Evolutionary conservation across 2,329 filamentous ascomycete genomes (phyloP), one percentile per base, ranked within the genome.

Genomic region (Esteya vermicola): DNA sequence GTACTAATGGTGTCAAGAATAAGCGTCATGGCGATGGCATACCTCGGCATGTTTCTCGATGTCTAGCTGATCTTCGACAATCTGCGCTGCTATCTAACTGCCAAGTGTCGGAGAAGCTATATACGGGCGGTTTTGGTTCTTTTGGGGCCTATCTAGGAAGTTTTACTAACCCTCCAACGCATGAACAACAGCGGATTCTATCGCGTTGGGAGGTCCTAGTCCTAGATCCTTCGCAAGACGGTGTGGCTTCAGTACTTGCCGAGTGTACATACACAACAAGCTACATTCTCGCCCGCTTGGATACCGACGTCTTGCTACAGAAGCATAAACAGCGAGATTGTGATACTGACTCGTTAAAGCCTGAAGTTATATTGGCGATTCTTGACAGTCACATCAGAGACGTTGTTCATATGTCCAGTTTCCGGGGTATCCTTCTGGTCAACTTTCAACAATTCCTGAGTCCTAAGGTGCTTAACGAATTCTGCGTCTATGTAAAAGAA

Each of bases 121-220:
- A 28, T 4, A 25, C 26, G 4, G 6, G 21, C 19, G 33, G 36
- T 5, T 16, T 39, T 18, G 58, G 57, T 40, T 59, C 58, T 4
- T 63, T 62, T 47, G 62, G 62, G 6, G 56, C 64, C 9, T 66
- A 61, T 45, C 52, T 66, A 7, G 63, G 63, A 13, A 43, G 45
- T 21, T 62, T 65, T 36, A 44, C 48, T 16, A 46, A 40, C 23
- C 56, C 57, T 5, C 52, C 53, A 6, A 58, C 54, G 4, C 38
- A 41, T 14, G 43, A 50, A 18, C 52, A 65, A 43, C 41, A 49
- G 18, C 48, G 44, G n/a, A 36, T 67, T 7, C 49, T 66, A n/a
- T 41, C 51, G 28, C 51, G 56, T 48, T 65, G 59, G 59, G 62
- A 67, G 38, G 44, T 65, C n/a, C 42, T 65, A 30, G 53, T 64